A percentile compares a stretch with the other conserved stretches of the same genome.
Evolutionary conservation across 345 rosid species (phyloP).

Genomic region (Barbarea vulgaris): DNA sequence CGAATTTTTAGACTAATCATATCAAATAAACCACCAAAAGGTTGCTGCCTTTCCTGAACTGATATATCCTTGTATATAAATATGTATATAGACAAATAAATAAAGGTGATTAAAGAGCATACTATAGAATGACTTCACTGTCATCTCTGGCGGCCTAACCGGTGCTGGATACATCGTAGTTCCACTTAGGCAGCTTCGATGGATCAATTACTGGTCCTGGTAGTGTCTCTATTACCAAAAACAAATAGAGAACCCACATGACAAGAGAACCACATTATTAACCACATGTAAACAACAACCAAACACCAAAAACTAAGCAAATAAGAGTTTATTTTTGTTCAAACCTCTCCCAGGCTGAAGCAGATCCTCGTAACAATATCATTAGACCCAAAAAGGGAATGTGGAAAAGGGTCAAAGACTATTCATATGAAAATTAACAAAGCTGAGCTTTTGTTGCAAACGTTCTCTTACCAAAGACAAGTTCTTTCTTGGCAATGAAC

Average conservation of each 20-base stretch:
- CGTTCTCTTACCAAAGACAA: too few relatives aligned
- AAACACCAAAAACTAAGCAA: constrained; percentile 21
- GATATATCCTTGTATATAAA: too few relatives aligned
- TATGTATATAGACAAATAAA: too few relatives aligned
- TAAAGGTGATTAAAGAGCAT: constrained; percentile 28
- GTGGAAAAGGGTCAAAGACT: too few relatives aligned
- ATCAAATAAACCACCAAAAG: constrained; percentile 58
- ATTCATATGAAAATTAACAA: too few relatives aligned
- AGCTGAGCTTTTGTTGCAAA: too few relatives aligned
- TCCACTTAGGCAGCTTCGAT: constrained; percentile 71
- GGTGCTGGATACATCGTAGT: constrained; percentile 89
- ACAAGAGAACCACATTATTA: constrained; percentile 34
- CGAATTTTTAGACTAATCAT: not conserved
- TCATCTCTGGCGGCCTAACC: constrained; percentile 91
- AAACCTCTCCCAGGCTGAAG: constrained; percentile 99
- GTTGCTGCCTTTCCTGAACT: constrained; percentile 83
- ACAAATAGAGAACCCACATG: constrained; percentile 86
- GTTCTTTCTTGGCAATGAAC: too few relatives aligned
- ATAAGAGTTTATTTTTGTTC: constrained; percentile 17
- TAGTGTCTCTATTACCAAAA: constrained; percentile 50
- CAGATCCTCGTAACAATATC: too few relatives aligned
- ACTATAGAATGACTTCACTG: constrained; percentile 92
- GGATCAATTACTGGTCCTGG: constrained; percentile 65
- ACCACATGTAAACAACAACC: constrained; percentile 32
- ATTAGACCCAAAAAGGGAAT: too few relatives aligned